Evolutionary conservation across 352 stramenopile species (phyloP).

Genomic region (Globisporangium barbulae): DNA sequence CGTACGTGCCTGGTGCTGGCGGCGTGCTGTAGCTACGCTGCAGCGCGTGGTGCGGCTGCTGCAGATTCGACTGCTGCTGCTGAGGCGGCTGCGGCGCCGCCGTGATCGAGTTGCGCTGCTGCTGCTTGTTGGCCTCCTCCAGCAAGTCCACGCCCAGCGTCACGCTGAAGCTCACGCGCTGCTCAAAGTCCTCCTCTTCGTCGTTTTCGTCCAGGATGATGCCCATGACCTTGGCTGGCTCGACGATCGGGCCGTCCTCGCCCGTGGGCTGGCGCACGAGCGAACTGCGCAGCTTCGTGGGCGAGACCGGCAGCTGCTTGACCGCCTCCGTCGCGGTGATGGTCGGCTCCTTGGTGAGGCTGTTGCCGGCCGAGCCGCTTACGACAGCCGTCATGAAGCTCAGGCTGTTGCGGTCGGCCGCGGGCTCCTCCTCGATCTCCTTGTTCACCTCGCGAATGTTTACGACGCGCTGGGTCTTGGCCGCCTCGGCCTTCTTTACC

Average conservation of each 20-base stretch:
- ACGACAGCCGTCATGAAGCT: constrained; percentile 50
- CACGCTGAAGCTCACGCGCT: constrained; percentile 83
- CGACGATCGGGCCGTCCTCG: constrained; percentile 63
- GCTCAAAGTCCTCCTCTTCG: constrained; percentile 34
- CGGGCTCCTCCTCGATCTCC: constrained; percentile 16
- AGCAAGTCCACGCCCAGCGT: constrained; percentile 66
- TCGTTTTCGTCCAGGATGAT: constrained; percentile 59
- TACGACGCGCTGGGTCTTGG: constrained; percentile 72
- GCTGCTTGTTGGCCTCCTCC: constrained; percentile 67
- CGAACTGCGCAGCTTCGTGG: constrained; percentile 5
- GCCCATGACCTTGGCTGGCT: constrained; percentile 79
- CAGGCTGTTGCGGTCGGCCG: constrained; percentile 1
- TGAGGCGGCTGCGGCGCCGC: constrained; percentile 14
- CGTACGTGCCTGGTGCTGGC: constrained; percentile 22
- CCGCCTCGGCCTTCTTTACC: constrained; percentile 50
- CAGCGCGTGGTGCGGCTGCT: constrained; percentile 13
- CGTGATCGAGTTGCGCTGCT: constrained; percentile 50
- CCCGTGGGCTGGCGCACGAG: constrained; percentile 74
- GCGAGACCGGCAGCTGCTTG: constrained; percentile 19
- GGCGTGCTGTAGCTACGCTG: constrained; percentile 25
- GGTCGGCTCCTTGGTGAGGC: constrained; percentile 15
- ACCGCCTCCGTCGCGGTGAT: constrained; percentile 11
- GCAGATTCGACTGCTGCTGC: constrained; percentile 12
- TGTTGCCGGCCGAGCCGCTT: constrained; percentile 28
- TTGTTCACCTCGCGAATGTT: constrained; percentile 63